Evolutionary conservation across 2,329 filamentous ascomycete species (phyloP).

Genomic region (Uncinocarpus reesii): DNA sequence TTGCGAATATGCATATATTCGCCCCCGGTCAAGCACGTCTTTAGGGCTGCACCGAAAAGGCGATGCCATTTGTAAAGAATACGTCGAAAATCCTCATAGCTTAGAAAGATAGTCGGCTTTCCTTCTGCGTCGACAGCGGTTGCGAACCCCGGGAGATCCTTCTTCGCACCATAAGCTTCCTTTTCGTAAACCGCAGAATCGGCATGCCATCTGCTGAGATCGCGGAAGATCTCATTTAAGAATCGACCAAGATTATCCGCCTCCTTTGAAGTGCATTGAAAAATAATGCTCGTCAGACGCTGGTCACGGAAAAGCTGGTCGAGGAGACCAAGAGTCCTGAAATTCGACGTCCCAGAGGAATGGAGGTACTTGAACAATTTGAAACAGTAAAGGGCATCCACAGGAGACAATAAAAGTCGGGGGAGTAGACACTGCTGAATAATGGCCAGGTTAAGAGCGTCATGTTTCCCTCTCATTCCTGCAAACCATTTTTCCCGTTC

Average conservation of each 20-base stretch:
- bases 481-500: slow-evolving; percentile 74
- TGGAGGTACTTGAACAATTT: slow-evolving; percentile 81
- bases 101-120: slow-evolving; percentile 60
- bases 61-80: slow-evolving; percentile 86
- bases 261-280: slow-evolving; percentile 80
- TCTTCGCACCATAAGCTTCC: slow-evolving; percentile 60
- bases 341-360: slow-evolving; percentile 70
- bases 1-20: slow-evolving; percentile 99
- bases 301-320: slow-evolving; percentile 77
- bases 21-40: slow-evolving; percentile 65
- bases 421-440: slow-evolving; percentile 91
- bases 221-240: slow-evolving; percentile 67
- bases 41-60: slow-evolving; percentile 66
- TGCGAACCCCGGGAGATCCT: slow-evolving; percentile 66
- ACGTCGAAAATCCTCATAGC: slow-evolving; percentile 77
- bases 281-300: slow-evolving; percentile 69
- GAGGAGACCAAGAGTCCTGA: slow-evolving; percentile 74
- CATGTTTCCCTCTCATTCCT: slow-evolving; percentile 51
- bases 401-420: slow-evolving; percentile 67
- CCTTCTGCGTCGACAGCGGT: slow-evolving; percentile 60
- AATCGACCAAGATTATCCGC: slow-evolving; percentile 90
- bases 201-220: slow-evolving; percentile 74
- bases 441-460: slow-evolving; percentile 61
- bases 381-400: slow-evolving; percentile 83
- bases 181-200: slow-evolving; percentile 68